Evolutionary conservation across 306 rosid species (phyloP).

Genomic region (Gillenia trifoliata): DNA sequence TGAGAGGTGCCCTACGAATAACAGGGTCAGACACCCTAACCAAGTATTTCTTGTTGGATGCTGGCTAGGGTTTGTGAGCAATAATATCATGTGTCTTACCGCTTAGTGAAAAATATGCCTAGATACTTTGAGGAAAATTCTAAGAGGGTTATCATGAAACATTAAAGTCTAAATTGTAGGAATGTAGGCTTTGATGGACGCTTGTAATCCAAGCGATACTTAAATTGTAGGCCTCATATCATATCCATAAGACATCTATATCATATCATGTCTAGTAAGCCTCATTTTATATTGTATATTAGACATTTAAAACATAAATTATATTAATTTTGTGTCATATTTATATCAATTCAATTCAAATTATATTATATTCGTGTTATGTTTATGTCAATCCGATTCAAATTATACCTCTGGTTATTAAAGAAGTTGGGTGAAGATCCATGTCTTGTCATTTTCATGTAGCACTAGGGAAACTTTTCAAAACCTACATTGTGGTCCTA

Average conservation of each 20-base stretch:
- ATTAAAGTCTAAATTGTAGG: not conserved
- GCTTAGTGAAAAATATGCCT: not conserved
- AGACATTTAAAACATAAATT: too few species aligned
- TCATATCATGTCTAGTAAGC: too few species aligned
- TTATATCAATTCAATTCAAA: too few species aligned
- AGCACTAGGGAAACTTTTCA: constrained; percentile 16
- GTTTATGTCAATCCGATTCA: not conserved
- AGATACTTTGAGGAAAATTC: not conserved
- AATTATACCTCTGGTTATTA: not conserved
- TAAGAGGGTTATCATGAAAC: not conserved
- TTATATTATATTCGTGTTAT: not conserved
- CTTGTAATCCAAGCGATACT: not conserved
- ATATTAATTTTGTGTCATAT: too few species aligned
- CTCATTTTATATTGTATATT: too few species aligned
- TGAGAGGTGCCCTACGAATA: too few species aligned
- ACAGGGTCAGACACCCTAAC: too few species aligned
- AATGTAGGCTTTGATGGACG: not conserved
- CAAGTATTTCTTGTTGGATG: too few species aligned
- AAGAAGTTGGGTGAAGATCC: constrained; percentile 25
- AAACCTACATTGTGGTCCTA: constrained; percentile 40
- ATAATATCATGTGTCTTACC: not conserved
- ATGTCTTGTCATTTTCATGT: constrained; percentile 43
- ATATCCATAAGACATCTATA: too few species aligned
- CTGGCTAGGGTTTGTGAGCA: not conserved
- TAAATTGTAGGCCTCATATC: not conserved